Evolutionary conservation across 495 filamentous ascomycete genomes (phyloP), one percentile per base, ranked within the genome.

Genomic region (Tuber magnatum): DNA sequence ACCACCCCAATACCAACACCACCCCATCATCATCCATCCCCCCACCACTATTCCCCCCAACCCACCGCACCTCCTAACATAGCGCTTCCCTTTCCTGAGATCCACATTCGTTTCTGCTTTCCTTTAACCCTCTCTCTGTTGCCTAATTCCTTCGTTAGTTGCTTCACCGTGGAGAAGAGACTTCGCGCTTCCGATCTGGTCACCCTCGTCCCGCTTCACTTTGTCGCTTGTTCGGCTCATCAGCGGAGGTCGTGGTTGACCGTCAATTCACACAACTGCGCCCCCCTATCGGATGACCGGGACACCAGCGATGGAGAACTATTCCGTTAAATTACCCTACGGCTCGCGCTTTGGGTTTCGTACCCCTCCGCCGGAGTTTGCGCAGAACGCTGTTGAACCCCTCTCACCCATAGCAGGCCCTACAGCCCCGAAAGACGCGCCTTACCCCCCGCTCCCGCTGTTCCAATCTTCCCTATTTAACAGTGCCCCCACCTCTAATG

Each of bases 291-390:
- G 77, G 77, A 79, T 79, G 77, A 79, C 77, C 76, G 77, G 70
- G n/a, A 61, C 70, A 51, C 46, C 68, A 68, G 76, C 74, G 75
- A 79, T 79, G 80, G 80, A 79, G 44, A 69, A 79, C 68, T 75
- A 75, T 51, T 71, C 73, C 71, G 68, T 75, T 8, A 71, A 68
- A 44, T 42, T 73, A 39, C 76, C 71, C 65, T 80, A 76, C 68
- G 80, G 80, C 48, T 70, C 80, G 38, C 80, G 80, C 48, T 82
- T 81, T 69, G 77, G 77, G 44, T 82, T 77, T 71, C 80, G 80
- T 48, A 82, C 80, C 68, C 80, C 80, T 68, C 80, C 80, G 43
- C 80, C 80, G 44, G 80, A 82, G 70, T 82, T 82, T 69, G 80
- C 80, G 43, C 81, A 81, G 32, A 79, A 74, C 18, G 75, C 81